Base-by-base conservation (phyloP, 305 asterid species). In the Fraxinus greggii region DNA sequence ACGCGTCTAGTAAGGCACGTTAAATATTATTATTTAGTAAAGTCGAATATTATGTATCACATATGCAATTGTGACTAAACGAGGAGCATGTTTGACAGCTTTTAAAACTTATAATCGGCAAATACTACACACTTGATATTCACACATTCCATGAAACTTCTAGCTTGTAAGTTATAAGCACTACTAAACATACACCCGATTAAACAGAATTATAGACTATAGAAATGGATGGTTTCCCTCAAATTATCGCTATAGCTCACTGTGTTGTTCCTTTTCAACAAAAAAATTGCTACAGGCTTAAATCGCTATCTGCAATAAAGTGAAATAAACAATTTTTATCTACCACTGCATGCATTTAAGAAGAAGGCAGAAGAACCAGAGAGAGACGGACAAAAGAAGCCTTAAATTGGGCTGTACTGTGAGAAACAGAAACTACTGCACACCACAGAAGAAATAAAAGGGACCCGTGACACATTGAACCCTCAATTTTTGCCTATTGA, bases 401-500 rank as follows among this genome's bases (percentile, higher is more conserved):
- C 81, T 88, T 88, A 80, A 90, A 87, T 85, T 87, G 84, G 87
- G 86, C 85, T 24, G 72, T 63, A 28, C 74, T 36, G 87, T 83
- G 85, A 89, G 82, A 80, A 45, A 61, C 77, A 51, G 59, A 77
- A 75, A 74, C 79, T 73, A 86, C 83, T 83, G 67, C 80, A 59
- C 12, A 85, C 29, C 45, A 85, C 75, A 74, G 81, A 72, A 56
- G 5, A 33, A 35, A 19, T 51, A 19, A 61, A 78, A 56, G 32
- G 69, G 86, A 75, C 81, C 86, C 65, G 89, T 86, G 92, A 89
- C 87, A 79, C 79, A 83, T 82, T 82, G 85, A 82, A 83, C 33
- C n/a, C 65, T 78, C 80, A 79, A n/a, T n/a, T 65, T 89, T 85
- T 89, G 81, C 84, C 87, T 78, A 75, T 80, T 84, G 85, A 80